phyloP scores from a whole-genome alignment of 768 basidiomycete genomes.

The Mycena kentingensis region DNA sequence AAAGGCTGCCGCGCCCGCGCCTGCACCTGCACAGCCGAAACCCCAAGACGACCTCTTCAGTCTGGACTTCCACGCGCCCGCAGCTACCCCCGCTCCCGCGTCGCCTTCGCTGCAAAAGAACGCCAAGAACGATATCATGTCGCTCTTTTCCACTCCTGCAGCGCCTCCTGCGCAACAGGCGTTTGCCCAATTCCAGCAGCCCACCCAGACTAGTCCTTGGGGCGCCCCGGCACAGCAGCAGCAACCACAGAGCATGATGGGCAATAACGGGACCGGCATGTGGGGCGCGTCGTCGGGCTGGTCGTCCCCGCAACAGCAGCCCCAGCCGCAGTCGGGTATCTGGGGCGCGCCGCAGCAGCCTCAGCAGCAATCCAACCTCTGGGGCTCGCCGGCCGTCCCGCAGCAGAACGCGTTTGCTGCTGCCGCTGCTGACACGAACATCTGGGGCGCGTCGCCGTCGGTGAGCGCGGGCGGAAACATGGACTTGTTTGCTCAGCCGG shows the following conservation, averaged over 20 bases:
- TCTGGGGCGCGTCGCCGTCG: constrained; percentile 53
- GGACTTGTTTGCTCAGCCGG: constrained; percentile 37
- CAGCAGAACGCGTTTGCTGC: constrained; percentile 38
- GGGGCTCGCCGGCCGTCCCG: constrained; percentile 34
- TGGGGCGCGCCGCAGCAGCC: constrained; percentile 39
- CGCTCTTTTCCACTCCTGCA: constrained; percentile 64
- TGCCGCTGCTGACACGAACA: constrained; percentile 48
- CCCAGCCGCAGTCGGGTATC: constrained; percentile 37
- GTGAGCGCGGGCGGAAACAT: constrained; percentile 28
- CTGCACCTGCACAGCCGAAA: constrained; percentile 31
- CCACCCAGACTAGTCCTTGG: constrained; percentile 32
- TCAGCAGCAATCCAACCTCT: constrained; percentile 39
- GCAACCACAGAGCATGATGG: constrained; percentile 54
- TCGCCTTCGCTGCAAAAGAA: constrained; percentile 52
- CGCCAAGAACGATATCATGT: constrained; percentile 83
- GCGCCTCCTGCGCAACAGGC: constrained; percentile 31
- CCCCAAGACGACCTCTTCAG: constrained; percentile 73
- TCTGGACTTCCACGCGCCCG: constrained; percentile 79
- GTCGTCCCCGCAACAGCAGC: constrained; percentile 39
- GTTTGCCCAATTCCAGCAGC: constrained; percentile 40
- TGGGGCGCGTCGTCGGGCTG: constrained; percentile 75
- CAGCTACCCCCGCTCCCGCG: constrained; percentile 35
- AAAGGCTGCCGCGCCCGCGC: constrained; percentile 31
- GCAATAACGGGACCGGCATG: constrained; percentile 51
- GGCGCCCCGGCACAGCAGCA: constrained; percentile 29